phyloP scores from a whole-genome alignment of 2,329 filamentous ascomycete genomes.

The Elsinoe perseae region DNA sequence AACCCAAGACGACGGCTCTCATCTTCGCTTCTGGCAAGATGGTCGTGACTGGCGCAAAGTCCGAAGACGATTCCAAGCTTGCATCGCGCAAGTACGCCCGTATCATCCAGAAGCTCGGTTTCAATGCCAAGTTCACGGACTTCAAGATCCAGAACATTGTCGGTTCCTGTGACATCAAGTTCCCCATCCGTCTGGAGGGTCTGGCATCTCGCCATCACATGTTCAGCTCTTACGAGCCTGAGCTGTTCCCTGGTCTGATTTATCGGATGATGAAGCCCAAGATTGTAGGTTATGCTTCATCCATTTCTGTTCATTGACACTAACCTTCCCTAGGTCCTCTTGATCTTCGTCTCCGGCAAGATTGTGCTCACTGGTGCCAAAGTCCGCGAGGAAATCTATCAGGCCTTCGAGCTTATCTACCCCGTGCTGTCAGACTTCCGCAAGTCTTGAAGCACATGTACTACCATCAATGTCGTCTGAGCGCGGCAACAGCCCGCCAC shows the following conservation, averaged over 20 bases:
- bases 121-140: slow-evolving; percentile 98
- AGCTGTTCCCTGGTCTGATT: slow-evolving; percentile 97
- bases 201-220: slow-evolving; percentile 96
- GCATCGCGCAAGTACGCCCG: slow-evolving; percentile 95
- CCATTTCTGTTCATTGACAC: not conserved
- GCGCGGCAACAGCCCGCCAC: slow-evolving; percentile 17
- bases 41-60: slow-evolving; percentile 64
- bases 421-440: slow-evolving; percentile 64
- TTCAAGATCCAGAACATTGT: slow-evolving; percentile 99
- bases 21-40: slow-evolving; percentile 99
- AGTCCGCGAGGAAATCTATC: slow-evolving; percentile 95
- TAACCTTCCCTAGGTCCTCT: slow-evolving; percentile 52
- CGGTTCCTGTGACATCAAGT: slow-evolving; percentile 98
- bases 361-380: slow-evolving; percentile 97
- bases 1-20: slow-evolving; percentile 94
- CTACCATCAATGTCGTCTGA: slow-evolving; percentile 14
- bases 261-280: slow-evolving; percentile 99
- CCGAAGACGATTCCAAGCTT: slow-evolving; percentile 91
- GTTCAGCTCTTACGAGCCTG: slow-evolving; percentile 98
- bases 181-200: slow-evolving; percentile 93
- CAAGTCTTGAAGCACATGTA: slow-evolving; percentile 26
- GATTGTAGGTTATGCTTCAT: slow-evolving; percentile 47
- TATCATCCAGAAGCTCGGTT: slow-evolving; percentile 99
- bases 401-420: slow-evolving; percentile 95
- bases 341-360: slow-evolving; percentile 98